Base-by-base conservation (phyloP, 75 land plant genomes). In the Chamaecyparis obtusa region DNA sequence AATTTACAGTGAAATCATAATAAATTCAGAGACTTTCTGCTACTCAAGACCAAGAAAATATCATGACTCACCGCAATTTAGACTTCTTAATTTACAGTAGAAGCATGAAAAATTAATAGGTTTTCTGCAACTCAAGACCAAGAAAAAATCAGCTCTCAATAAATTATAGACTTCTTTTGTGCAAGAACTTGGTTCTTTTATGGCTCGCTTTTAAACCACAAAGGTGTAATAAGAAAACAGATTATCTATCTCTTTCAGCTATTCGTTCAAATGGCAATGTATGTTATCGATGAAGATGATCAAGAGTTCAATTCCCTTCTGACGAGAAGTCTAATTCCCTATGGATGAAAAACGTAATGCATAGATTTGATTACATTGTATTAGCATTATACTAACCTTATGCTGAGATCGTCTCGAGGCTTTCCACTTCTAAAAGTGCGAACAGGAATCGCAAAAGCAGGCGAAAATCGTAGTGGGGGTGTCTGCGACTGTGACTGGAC, bases 351-450 rank as follows among this genome's bases (percentile, higher is more conserved):
- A 32, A 39, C 16, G 56, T 15, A 46, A 44, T 17, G 27, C 27
- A 7, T 30, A 16, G 16, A 49, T 16, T 84, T 17, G 35, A 84
- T 19, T 44, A 41, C 55, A 21, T 43, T 44, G 48, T 43, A 41
- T 24, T 2, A 83, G 13, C 30, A 37, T 44, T 7, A 84, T 27
- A 84, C 85, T 46, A 32, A 84, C 85, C 85, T 84, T 10, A 84
- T 84, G 85, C 85, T 49, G 85, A 41, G 85, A 84, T 84, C 85
- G 33, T 84, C 85, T 49, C 57, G 57, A 49, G 39, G 49, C 17
- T 24, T 21, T 60, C 69, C 85, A 33, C 85, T 84, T 84, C 85
- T 44, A 32, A 15, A 84, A 49, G 44, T 16, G 9, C 85, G 85
- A 21, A 84, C 17, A 60, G 69, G 7, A 60, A 21, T 60, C 6